phyloP scores from a whole-genome alignment of 2,329 filamentous ascomycete genomes.

The Beauveria sp. region DNA sequence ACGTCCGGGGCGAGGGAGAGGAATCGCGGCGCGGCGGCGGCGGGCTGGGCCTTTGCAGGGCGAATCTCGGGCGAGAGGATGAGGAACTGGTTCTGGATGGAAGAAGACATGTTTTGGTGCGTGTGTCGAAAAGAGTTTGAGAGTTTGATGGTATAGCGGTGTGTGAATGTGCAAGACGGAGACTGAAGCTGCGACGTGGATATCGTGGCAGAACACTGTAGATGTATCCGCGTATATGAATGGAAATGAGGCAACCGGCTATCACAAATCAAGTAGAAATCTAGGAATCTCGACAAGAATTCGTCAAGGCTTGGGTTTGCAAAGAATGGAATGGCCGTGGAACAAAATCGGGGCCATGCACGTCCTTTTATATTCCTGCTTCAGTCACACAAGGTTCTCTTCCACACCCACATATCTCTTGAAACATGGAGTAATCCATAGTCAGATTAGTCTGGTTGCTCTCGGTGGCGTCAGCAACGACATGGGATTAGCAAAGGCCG shows the following conservation, averaged over 20 bases:
- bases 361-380: slow-evolving; percentile 1
- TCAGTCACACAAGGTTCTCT: not conserved
- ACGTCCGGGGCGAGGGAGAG: slow-evolving; percentile 52
- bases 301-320: not conserved
- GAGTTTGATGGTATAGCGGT: not conserved
- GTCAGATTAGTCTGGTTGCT: not conserved
- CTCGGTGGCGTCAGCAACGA: slow-evolving; percentile 6
- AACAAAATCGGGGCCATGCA: not conserved
- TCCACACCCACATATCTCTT: not conserved
- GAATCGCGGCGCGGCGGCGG: slow-evolving; percentile 27
- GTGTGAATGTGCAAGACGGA: too few relatives aligned
- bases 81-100: slow-evolving; percentile 8
- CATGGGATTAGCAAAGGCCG: slow-evolving; percentile 9
- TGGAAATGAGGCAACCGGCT: not conserved
- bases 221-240: not conserved
- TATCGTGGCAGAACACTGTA: too few relatives aligned
- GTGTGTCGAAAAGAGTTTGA: not conserved
- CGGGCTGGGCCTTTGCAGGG: not conserved
- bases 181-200: too few relatives aligned
- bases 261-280: not conserved
- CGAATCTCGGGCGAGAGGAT: slow-evolving; percentile 1
- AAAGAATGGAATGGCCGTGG: not conserved
- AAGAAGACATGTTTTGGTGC: slow-evolving; percentile 1
- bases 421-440: not conserved
- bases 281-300: not conserved